Conservation (phyloP, 2,329 filamentous ascomycete genomes). For the Microcera coccophila region DNA sequence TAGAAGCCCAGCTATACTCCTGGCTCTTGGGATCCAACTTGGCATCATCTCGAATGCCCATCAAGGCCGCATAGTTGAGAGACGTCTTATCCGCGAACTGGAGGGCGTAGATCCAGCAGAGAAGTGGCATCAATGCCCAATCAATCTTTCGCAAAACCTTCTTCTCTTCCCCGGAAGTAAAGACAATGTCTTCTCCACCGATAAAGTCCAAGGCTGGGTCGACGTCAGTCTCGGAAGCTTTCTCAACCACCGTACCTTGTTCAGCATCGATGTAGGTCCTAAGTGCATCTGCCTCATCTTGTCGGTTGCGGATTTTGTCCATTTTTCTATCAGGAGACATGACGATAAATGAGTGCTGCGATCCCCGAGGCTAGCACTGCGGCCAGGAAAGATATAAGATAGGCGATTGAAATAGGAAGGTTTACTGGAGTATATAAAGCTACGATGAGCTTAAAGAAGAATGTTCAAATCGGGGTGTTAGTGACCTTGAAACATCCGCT, state of each 20-base stretch:
- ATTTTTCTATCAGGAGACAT: no score
- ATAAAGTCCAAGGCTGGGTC: background rate
- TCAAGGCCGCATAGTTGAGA: constrained; percentile 33
- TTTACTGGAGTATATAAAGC: no score
- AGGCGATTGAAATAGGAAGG: no score
- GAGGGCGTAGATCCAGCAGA: constrained; percentile 30
- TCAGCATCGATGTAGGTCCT: background rate
- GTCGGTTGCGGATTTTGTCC: no score
- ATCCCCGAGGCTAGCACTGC: no score
- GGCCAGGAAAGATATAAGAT: no score
- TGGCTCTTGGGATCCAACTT: constrained; percentile 7
- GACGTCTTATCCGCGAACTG: constrained; percentile 32
- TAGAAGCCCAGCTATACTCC: constrained; percentile 13
- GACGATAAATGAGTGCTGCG: no score
- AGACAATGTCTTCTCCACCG: background rate
- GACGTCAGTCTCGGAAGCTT: background rate
- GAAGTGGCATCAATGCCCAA: constrained; percentile 28
- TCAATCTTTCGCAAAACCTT: constrained; percentile 30
- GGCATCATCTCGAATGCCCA: constrained; percentile 32
- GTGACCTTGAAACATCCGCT: no score
- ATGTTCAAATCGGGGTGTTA: no score
- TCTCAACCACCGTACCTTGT: background rate
- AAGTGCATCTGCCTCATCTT: background rate
- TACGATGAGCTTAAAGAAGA: no score
- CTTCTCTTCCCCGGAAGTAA: constrained; percentile 14